These are phyloP conservation scores for Podospora didyma DNA, from an alignment of 495 filamentous ascomycete genomes.

Conservation along the genomic window DNA sequence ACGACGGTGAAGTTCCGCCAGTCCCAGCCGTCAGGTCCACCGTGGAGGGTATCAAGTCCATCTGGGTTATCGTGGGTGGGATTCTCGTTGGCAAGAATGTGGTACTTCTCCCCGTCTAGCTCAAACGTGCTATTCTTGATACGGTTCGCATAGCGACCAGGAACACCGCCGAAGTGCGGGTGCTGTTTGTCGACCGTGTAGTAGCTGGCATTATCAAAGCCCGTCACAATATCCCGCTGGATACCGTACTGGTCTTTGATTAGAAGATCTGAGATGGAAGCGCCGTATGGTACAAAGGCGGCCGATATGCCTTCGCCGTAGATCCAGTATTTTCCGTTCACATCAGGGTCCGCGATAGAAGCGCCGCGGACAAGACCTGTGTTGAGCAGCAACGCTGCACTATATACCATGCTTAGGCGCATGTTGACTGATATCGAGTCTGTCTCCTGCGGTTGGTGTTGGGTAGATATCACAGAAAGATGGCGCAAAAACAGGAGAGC, in stretches of 20 bases:
- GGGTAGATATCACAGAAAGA: neutral
- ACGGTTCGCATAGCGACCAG: conserved; percentile 79
- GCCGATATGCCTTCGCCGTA: conserved; percentile 66
- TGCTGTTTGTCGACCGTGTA: conserved; percentile 65
- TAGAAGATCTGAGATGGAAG: conserved; percentile 68
- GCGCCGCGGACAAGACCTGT: conserved; percentile 1
- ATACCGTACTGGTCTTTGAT: conserved; percentile 68
- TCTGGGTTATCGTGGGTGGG: conserved; percentile 38
- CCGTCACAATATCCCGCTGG: conserved; percentile 64
- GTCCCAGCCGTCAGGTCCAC: conserved; percentile 78
- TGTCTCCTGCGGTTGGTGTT: no score
- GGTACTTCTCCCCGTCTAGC: conserved; percentile 61
- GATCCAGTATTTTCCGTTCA: conserved; percentile 66
- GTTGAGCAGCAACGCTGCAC: neutral
- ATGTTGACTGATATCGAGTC: neutral
- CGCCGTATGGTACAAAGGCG: conserved; percentile 74
- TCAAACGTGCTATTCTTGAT: conserved; percentile 82
- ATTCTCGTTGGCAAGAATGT: conserved; percentile 70
- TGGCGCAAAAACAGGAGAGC: neutral
- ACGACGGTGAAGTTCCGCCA: conserved; percentile 76
- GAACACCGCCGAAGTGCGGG: conserved; percentile 73
- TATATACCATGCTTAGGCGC: neutral
- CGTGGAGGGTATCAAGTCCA: conserved; percentile 71
- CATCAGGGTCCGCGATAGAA: conserved; percentile 30
- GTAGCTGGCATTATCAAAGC: conserved; percentile 72